Evolutionary conservation across 1,284 basidiomycete species (phyloP), one percentile per base, ranked within the genome.

Genomic region (Ceratobasidium sp.): DNA sequence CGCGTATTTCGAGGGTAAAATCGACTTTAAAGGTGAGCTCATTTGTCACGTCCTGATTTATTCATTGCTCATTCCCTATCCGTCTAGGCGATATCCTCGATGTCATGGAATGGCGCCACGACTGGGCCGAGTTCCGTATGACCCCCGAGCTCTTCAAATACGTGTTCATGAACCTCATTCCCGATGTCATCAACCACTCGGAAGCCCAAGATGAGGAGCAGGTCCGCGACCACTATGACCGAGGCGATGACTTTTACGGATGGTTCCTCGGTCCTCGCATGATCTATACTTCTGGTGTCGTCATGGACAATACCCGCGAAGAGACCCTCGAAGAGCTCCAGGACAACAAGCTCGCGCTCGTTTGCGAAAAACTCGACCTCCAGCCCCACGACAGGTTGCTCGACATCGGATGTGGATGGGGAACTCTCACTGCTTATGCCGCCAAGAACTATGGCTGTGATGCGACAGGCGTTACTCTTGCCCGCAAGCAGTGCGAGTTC

Each of bases 391-490:
- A 96, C 79, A 85, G 87, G 72, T 83, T 98, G 38, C 88, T 99
- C 69, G 86, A 87, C 78, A 82, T 83, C 70, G 81, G 81, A 38
- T 99, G 97, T 78, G 97, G 97, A 57, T 99, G 96, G 97, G 97
- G 96, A 34, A 98, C 97, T 0, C 88, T 99, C 68, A 86, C 88
- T 56, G 89, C 96, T 0, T 98, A 95, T 77, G 96, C 96, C 32
- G 92, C 93, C 54, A 98, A 98, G 83, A 99, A 99, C 84, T 99
- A 92, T 78, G 92, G 85, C 15, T 96, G 93, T 75, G 93, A 98
- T 76, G 93, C 91, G 38, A 98, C 96, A 47, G 97, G 97, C 78
- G 90, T 99, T 71, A 99, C 97, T 3, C 88, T 99, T 52, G 91
- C 87, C 42, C 86, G 88, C 79, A 93, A 98, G 74, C 96, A 98